Base-by-base conservation (phyloP, 768 basidiomycete genomes). In the Suillus clintonianus region DNA sequence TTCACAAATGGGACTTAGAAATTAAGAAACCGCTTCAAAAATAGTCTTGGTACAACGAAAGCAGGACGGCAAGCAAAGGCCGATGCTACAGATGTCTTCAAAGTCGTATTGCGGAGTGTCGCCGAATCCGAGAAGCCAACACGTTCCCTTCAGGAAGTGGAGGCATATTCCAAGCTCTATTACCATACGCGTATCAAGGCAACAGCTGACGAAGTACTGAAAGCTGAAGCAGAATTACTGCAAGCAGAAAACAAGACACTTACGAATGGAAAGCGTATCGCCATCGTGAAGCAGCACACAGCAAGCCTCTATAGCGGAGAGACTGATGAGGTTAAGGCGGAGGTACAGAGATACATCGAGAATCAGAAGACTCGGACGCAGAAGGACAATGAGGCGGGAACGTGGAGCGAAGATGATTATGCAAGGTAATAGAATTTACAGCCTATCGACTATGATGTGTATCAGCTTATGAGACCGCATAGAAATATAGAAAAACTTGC, bases 141-240 rank as follows among this genome's bases (percentile, higher is more conserved):
- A 13, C 5, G n/a, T 9, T 41, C 37, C 39, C 57, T 59, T 19
- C 57, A 59, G 37, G 37, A 59, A 37, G 37, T 10, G 2, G 39
- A 42, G 43, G 57, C 57, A 41, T 59, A 59, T 41, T 59, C 57
- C 1, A 37, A 59, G 5, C 57, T 59, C 5, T 59, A 59, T 13
- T 59, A 59, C 15, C 39, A 59, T 13, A 27, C 10, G 4, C 11
- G 39, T 42, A 17, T 59, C 4, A 37, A 43, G 15, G 19, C 17
- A 39, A 59, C 5, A 2, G 57, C 13, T 13, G 39, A 59, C 17
- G 15, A 27, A 27, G 42, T 10, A 10, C 43, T 37, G 39, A 37
- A 37, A 42, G 57, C 22, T 19, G 39, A 43, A 19, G 22, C n/a
- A 19, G 55, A 56, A 39, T 34, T 24, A 34, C 55, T 59, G 43